A percentile compares a stretch with the other conserved stretches of the same genome.
These are phyloP conservation scores for Coniochaeta hoffmannii DNA, from an alignment of 2,329 filamentous ascomycete genomes.

Conservation along the genomic window DNA sequence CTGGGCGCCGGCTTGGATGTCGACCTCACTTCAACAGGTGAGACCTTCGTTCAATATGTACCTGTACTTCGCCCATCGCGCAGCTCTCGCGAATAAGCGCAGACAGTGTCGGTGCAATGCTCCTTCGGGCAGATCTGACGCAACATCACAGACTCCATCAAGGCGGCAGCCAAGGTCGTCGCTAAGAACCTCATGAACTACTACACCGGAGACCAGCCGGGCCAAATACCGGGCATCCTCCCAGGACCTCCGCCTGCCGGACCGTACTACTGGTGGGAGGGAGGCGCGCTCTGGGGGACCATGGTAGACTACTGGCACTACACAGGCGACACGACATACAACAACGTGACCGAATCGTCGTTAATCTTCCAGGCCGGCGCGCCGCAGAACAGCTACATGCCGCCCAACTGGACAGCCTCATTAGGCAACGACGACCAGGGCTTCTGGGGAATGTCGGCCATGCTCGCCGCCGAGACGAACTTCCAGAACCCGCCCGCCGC, in stretches of 20 bases:
- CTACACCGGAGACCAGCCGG: constrained; percentile 35
- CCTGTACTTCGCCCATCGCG: not conserved
- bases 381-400: constrained; percentile 19
- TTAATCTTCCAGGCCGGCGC: constrained; percentile 20
- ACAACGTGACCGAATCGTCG: constrained; percentile 27
- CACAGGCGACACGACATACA: constrained; percentile 53
- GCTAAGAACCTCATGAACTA: constrained; percentile 37
- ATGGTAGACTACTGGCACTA: constrained; percentile 59
- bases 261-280: constrained; percentile 62
- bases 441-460: constrained; percentile 56
- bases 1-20: not conserved
- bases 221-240: constrained; percentile 36
- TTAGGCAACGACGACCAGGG: constrained; percentile 55
- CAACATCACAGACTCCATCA: constrained; percentile 19
- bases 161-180: constrained; percentile 27
- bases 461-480: constrained; percentile 44
- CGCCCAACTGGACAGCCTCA: constrained; percentile 21
- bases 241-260: constrained; percentile 37
- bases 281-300: constrained; percentile 53
- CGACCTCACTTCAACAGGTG: not conserved
- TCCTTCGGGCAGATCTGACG: no score
- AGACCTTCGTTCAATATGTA: not conserved
- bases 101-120: no score
- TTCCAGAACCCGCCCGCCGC: constrained; percentile 46
- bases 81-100: not conserved